A percentile compares a stretch with the other conserved stretches of the same genome.
Evolutionary conservation across 352 stramenopile species (phyloP).

Genomic region (Globisporangium rhizosaccharum): DNA sequence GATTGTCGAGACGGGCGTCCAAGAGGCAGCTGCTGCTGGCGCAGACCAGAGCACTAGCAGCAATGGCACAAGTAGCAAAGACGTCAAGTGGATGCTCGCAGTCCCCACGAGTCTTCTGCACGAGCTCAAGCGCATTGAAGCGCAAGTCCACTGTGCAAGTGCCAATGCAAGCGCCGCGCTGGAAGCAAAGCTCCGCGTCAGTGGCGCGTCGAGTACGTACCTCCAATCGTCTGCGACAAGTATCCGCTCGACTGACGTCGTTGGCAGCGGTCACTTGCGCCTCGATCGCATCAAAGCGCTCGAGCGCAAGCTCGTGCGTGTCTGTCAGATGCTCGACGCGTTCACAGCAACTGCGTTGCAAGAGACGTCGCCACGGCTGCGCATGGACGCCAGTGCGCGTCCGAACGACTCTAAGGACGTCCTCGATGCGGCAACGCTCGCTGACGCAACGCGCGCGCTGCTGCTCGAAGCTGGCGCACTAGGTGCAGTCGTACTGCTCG

Average conservation of each 20-base stretch:
- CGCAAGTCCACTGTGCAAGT: constrained; percentile 21
- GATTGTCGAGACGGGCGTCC: constrained; percentile 31
- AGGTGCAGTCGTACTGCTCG: constrained; percentile 23
- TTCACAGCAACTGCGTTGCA: background rate
- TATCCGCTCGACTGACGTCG: constrained; percentile 14
- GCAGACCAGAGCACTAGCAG: constrained; percentile 22
- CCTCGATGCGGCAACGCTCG: constrained; percentile 9
- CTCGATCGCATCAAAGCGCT: constrained; percentile 10
- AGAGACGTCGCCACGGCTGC: constrained; percentile 1
- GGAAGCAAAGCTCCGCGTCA: constrained; percentile 31
- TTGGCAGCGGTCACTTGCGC: constrained; percentile 12
- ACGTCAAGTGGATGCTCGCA: constrained; percentile 38
- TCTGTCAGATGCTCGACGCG: constrained; percentile 1
- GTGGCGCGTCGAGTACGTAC: constrained; percentile 19
- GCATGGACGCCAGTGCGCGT: background rate
- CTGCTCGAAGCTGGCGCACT: constrained; percentile 31
- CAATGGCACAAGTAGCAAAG: constrained; percentile 3
- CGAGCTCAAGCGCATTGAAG: constrained; percentile 28
- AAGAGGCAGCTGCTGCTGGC: constrained; percentile 37
- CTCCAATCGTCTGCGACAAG: constrained; percentile 12
- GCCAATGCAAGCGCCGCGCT: constrained; percentile 15
- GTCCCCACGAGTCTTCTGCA: constrained; percentile 27
- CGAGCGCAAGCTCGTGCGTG: constrained; percentile 3
- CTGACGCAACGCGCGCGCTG: constrained; percentile 17
- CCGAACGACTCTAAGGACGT: background rate